Evolutionary conservation across 1,139 yeast genomes (phyloP).

Genomic region (Kodamaea fungicola): DNA sequence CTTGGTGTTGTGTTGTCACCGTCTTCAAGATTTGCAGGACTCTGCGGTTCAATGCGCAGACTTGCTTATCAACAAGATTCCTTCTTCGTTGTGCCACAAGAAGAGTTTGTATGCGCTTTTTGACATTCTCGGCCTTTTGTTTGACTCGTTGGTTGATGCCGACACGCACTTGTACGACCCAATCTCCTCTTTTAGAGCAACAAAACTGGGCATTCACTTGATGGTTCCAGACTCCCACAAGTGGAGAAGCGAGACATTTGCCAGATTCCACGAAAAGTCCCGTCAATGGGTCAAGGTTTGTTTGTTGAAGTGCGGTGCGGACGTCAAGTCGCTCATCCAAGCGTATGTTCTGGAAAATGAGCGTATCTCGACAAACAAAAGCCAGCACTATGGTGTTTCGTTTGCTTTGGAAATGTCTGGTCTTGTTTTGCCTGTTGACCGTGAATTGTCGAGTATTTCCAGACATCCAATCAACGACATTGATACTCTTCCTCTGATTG

Average conservation of each 20-base stretch:
- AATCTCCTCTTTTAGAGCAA: slow-evolving; percentile 62
- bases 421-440: slow-evolving; percentile 58
- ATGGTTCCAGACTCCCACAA: slow-evolving; percentile 73
- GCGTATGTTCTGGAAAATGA: slow-evolving; percentile 60
- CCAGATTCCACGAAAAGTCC: slow-evolving; percentile 56
- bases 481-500: slow-evolving; percentile 67
- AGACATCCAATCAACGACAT: slow-evolving; percentile 24
- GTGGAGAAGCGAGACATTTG: slow-evolving; percentile 72
- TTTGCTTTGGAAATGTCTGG: slow-evolving; percentile 92
- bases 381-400: slow-evolving; percentile 73
- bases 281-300: slow-evolving; percentile 60
- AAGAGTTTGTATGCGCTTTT: slow-evolving; percentile 71
- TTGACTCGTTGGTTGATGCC: slow-evolving; percentile 82
- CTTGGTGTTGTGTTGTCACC: slow-evolving; percentile 72
- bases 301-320: slow-evolving; percentile 59
- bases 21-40: slow-evolving; percentile 71
- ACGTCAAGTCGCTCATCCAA: slow-evolving; percentile 74
- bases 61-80: slow-evolving; percentile 61
- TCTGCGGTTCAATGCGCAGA: slow-evolving; percentile 82
- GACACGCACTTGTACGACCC: slow-evolving; percentile 87
- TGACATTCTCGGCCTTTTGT: slow-evolving; percentile 74
- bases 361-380: slow-evolving; percentile 25
- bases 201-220: slow-evolving; percentile 53
- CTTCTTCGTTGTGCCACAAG: slow-evolving; percentile 77
- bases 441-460: slow-evolving; percentile 44